These are phyloP conservation scores for Microbotryum lychnidis-dioicae DNA, from an alignment of 1,284 basidiomycete species.

Conservation along the genomic window DNA sequence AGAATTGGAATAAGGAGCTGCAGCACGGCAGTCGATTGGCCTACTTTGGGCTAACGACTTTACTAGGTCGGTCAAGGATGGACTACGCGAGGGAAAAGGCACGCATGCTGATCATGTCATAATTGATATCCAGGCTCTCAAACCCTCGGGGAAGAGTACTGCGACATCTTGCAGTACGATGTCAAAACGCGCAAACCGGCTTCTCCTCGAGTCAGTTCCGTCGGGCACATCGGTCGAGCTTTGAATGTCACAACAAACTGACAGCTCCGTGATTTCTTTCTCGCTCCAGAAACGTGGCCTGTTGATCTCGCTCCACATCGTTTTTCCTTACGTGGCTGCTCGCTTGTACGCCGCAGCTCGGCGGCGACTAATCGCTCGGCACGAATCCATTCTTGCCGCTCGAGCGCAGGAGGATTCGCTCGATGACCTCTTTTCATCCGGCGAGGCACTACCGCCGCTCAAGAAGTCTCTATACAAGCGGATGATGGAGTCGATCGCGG, in stretches of 20 bases:
- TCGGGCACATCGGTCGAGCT: too few species aligned
- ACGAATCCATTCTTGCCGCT: conserved; percentile 11
- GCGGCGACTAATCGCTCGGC: conserved; percentile 27
- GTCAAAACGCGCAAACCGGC: conserved; percentile 34
- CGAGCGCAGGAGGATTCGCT: conserved; percentile 6
- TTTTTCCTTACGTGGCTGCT: conserved; percentile 37
- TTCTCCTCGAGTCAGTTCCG: conserved; percentile 27
- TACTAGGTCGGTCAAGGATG: conserved; percentile 23
- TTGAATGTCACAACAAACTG: too few species aligned
- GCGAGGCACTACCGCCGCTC: conserved; percentile 1
- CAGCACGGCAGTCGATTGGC: conserved; percentile 36
- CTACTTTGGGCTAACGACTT: conserved; percentile 39
- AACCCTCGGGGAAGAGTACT: conserved; percentile 44
- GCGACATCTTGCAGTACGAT: conserved; percentile 39
- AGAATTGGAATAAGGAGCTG: conserved; percentile 36
- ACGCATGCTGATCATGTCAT: neutral
- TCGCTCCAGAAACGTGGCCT: conserved; percentile 29
- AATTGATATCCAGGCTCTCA: conserved; percentile 35
- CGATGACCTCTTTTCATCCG: conserved; percentile 21
- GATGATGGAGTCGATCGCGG: conserved; percentile 10
- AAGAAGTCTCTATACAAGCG: neutral
- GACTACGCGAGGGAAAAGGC: neutral
- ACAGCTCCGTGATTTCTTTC: too few species aligned
- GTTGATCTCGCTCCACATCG: conserved; percentile 37
- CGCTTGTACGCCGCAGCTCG: conserved; percentile 31